These are phyloP conservation scores for Acer yangbiense DNA, from an alignment of 345 rosid species.

Conservation along the genomic window DNA sequence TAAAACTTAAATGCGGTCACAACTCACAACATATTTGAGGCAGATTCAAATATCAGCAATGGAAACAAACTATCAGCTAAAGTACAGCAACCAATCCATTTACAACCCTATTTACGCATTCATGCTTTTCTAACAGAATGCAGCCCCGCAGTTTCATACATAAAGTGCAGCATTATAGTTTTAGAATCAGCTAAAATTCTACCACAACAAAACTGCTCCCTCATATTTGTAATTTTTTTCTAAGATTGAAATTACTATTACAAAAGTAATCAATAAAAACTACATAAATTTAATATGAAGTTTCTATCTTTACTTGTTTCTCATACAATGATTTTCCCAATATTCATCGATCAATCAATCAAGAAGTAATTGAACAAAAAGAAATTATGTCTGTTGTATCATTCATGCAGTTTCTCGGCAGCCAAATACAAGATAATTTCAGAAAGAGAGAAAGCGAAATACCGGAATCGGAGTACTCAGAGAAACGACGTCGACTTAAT, in stretches of 20 bases:
- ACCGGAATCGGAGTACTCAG: background rate
- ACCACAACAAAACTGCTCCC: background rate
- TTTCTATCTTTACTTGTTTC: background rate
- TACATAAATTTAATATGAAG: background rate
- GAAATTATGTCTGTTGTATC: too few relatives aligned
- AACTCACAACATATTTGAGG: too few relatives aligned
- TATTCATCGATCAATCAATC: too few relatives aligned
- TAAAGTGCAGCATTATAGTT: background rate
- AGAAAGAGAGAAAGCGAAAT: background rate
- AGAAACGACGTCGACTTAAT: conserved; percentile 15
- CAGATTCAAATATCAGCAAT: background rate
- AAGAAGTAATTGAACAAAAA: too few relatives aligned
- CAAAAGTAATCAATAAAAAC: background rate
- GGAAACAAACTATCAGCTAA: background rate
- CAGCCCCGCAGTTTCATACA: background rate
- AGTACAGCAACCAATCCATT: background rate
- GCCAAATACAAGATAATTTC: background rate
- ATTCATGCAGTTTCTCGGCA: background rate
- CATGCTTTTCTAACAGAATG: background rate
- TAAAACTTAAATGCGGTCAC: background rate
- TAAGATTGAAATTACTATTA: background rate
- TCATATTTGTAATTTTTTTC: background rate
- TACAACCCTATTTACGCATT: background rate
- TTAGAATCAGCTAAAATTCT: background rate
- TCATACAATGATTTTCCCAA: background rate